Percentiles rank a stretch among this genome's conserved stretches.
Evolutionary conservation across 139 green algal species (phyloP).

Genomic region (Micractinium conductrix): DNA sequence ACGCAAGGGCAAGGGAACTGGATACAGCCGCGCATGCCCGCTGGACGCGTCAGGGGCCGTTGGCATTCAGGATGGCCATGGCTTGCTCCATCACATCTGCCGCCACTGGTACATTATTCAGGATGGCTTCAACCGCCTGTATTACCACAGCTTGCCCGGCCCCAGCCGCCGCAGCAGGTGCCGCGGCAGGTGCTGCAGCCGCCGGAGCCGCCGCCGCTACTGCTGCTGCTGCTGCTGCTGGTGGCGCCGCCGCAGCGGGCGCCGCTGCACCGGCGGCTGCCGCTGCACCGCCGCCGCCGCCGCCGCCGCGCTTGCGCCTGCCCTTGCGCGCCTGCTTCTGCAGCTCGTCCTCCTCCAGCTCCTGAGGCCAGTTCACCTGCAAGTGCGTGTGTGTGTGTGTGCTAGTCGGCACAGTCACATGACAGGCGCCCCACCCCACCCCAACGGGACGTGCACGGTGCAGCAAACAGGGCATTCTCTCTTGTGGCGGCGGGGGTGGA

Average conservation of each 20-base stretch:
- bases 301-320: not conserved
- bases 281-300: not conserved
- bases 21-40: no score
- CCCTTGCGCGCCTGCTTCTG: conserved; percentile 1
- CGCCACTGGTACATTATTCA: no score
- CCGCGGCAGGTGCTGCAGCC: not conserved
- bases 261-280: not conserved
- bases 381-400: no score
- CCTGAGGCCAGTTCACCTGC: not conserved
- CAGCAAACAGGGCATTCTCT: no score
- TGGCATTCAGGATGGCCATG: no score
- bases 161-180: no score
- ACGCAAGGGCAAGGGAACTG: no score
- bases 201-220: not conserved
- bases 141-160: no score
- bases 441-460: not conserved
- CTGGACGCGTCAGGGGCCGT: no score
- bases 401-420: not conserved
- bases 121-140: no score
- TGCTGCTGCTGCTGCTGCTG: not conserved
- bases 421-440: not conserved
- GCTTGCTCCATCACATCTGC: no score
- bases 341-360: not conserved
- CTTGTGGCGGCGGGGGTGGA: no score
- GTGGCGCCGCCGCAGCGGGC: not conserved